Evolutionary conservation across 2,329 filamentous ascomycete genomes (phyloP).

Genomic region (Aspergillus ibericus): DNA sequence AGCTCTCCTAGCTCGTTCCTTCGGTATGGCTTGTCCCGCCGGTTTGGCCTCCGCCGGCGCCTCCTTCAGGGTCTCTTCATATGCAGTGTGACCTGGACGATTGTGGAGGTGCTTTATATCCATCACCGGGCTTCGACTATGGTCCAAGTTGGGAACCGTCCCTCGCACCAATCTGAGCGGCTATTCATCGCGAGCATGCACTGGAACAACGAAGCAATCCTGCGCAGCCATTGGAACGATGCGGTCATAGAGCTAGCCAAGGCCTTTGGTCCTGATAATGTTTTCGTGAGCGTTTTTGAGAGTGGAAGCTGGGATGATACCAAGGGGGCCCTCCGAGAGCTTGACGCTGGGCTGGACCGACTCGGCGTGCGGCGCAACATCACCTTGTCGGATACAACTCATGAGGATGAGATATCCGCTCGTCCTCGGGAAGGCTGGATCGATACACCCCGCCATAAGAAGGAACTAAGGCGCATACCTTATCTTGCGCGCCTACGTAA

Average conservation of each 20-base stretch:
- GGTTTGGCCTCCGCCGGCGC: neutral
- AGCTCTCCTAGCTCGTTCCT: neutral
- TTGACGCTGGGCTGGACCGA: slow-evolving; percentile 56
- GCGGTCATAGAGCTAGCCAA: slow-evolving; percentile 60
- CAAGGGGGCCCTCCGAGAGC: slow-evolving; percentile 59
- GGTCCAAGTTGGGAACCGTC: neutral
- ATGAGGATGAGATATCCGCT: slow-evolving; percentile 55
- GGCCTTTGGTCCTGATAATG: slow-evolving; percentile 61
- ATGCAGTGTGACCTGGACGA: neutral
- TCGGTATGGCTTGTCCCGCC: neutral
- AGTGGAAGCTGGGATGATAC: slow-evolving; percentile 69
- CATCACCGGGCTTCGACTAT: neutral
- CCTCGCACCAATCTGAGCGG: slow-evolving; percentile 17
- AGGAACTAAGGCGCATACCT: slow-evolving; percentile 65
- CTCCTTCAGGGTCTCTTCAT: neutral
- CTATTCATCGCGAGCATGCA: slow-evolving; percentile 70
- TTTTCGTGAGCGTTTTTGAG: slow-evolving; percentile 68
- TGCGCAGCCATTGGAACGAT: slow-evolving; percentile 63
- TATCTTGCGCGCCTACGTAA: slow-evolving; percentile 68
- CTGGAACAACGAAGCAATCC: slow-evolving; percentile 64
- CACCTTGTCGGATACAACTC: slow-evolving; percentile 59
- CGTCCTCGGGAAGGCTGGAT: slow-evolving; percentile 62
- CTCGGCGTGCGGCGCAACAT: slow-evolving; percentile 58
- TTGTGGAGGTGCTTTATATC: neutral
- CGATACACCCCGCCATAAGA: slow-evolving; percentile 53